Evolutionary conservation across 2,329 filamentous ascomycete species (phyloP), one percentile per base, ranked within the genome.

Genomic region (Scedosporium apiospermum): DNA sequence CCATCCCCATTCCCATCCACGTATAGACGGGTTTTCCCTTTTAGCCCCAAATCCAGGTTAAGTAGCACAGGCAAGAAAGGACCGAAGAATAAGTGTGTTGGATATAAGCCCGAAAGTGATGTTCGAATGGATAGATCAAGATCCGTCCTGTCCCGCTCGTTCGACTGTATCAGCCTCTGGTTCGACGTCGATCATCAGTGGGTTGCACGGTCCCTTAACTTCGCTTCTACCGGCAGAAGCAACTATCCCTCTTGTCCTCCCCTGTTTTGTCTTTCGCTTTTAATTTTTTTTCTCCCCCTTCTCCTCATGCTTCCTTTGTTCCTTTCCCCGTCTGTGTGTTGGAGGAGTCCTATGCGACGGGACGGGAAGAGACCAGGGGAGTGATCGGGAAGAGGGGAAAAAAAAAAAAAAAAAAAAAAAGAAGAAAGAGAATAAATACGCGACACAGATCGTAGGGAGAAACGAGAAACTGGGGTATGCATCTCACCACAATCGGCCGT

Each of bases 111-210:
- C 49, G 49, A 34, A 53, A 53, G 49, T 26, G 10, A 21, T 53
- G 49, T 26, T 53, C 49, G 49, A 34, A 18, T 53, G 49, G 49
- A 26, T 18, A 18, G 49, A 23, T 26, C 49, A 53, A 53, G 49
- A 53, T 53, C 49, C 49, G 49, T 53, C 21, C 49, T 53, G 49
- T n/a, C n/a, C 49, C 49, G 49, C 49, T 53, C 49, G 21, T 23
- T 59, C 34, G 18, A 41, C n/a, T 57, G 60, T 62, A 58, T 62
- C 60, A 62, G 60, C 14, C 42, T 58, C 30, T 16, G 49, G 34
- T 55, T 62, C 51, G 18, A 38, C 21, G 60, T 46, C 60, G 60
- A 62, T 62, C 60, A 44, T 57, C 51, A 16, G 21, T 51, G 51
- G 34, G 18, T 42, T 27, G 49, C 30, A 62, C 49, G 21, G n/a